Evolutionary conservation across 257 asterid genomes (phyloP), one percentile per base, ranked within the genome.

Genomic region (Lycium barbarum): DNA sequence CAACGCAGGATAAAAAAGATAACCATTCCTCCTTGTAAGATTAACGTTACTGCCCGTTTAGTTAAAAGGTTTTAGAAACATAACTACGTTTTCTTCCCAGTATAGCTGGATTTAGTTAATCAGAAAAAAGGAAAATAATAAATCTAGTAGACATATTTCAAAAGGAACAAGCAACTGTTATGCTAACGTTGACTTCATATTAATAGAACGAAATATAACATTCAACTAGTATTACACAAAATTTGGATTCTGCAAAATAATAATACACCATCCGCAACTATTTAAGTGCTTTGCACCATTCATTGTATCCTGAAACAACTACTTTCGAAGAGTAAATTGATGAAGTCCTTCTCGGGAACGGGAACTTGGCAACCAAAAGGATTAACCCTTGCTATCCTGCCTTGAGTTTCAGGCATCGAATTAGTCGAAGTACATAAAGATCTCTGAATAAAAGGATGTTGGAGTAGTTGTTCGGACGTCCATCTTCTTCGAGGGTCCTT

Each of bases 401-500:
- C 81, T 49, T 54, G 82, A 26, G 9, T 26, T 7, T 78, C 45
- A 26, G 65, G 49, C 82, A 26, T 78, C 12, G 15, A 3, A 2
- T 62, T 2, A 62, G 15, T 13, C 4, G 18, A n/a, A 72, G 1
- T 43, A 1, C 35, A 18, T 9, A 18, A 0, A 49, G 12, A 61
- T 12, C 49, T 2, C 36, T 15, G 62, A 15, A 74, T 61, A 54
- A 81, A 87, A 0, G 84, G 87, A 85, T 81, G 84, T 2, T 15
- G 5, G 15, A 55, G 58, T 11, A 84, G 80, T 15, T 3, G 43
- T 10, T 20, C 12, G 1, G 47, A 62, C 2, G 84, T 87, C 84
- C 86, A 84, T 73, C 85, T 82, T 15, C 45, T 65, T 2, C 2
- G 15, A 11, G 15, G 76, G 0, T 57, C 73, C 6, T n/a, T 84